A percentile compares a stretch with the other conserved stretches of the same genome.
Conservation (phyloP, 2,329 filamentous ascomycete species). For the Bertia moriformis region DNA sequence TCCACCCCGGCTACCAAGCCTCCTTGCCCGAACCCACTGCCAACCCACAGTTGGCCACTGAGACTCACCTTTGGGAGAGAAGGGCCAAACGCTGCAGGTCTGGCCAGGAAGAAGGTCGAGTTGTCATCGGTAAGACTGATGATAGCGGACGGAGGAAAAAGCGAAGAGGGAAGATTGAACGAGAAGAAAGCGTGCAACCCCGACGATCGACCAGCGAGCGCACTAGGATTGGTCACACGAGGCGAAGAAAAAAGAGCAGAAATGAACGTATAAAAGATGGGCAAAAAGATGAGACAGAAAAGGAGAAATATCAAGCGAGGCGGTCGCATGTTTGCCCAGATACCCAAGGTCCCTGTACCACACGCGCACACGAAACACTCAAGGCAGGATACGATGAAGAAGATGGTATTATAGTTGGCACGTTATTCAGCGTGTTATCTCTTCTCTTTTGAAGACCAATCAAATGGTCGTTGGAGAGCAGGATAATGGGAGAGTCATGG, state of each 20-base stretch:
- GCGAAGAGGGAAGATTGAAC: constrained; percentile 20
- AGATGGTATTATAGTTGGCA: too few relatives aligned
- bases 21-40: constrained; percentile 1
- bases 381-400: not conserved
- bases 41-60: constrained; percentile 38
- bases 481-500: not conserved
- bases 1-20: constrained; percentile 36
- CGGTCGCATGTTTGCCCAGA: not conserved
- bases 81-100: constrained; percentile 55
- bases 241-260: constrained; percentile 1
- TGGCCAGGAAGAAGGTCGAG: constrained; percentile 56
- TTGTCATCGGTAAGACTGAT: constrained; percentile 61
- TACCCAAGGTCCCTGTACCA: not conserved
- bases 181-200: not conserved
- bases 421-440: too few relatives aligned
- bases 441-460: not conserved
- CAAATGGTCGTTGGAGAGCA: not conserved
- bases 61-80: constrained; percentile 41
- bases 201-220: not conserved
- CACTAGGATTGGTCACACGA: not conserved
- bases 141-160: constrained; percentile 58
- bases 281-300: constrained; percentile 3
- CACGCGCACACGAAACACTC: not conserved
- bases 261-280: constrained; percentile 2
- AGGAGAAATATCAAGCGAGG: constrained; percentile 1